Percentiles rank a stretch among this genome's conserved stretches.
Conservation (phyloP, 139 green algal species). For the Chlamydomonas sphaeroides region DNA sequence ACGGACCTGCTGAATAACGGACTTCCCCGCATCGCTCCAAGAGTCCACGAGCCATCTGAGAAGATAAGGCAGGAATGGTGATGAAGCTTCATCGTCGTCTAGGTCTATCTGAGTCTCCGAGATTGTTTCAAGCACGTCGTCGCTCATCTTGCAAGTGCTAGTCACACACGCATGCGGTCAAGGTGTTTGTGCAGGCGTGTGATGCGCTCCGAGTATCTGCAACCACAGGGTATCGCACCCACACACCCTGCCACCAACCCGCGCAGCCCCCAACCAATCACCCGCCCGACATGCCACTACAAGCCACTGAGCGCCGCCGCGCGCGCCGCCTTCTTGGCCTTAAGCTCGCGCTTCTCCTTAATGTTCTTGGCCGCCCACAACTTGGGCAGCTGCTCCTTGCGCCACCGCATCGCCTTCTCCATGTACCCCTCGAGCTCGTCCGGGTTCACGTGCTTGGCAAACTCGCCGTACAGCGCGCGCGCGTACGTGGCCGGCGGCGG, state of each 20-base stretch:
- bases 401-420: constrained; percentile 19
- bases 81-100: neutral
- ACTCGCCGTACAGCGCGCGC: constrained; percentile 32
- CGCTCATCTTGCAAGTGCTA: constrained; percentile 15
- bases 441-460: constrained; percentile 12
- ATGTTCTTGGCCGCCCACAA: constrained; percentile 16
- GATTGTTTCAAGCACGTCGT: constrained; percentile 22
- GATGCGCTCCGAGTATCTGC: too few relatives aligned
- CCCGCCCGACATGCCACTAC: too few relatives aligned
- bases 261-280: too few relatives aligned
- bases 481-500: neutral
- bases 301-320: too few relatives aligned
- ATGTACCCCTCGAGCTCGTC: constrained; percentile 33
- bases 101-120: constrained; percentile 7
- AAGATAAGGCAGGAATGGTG: neutral
- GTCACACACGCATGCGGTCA: too few relatives aligned
- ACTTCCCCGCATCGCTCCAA: constrained; percentile 14
- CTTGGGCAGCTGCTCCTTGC: constrained; percentile 19
- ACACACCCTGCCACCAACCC: too few relatives aligned
- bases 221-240: too few relatives aligned
- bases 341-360: constrained; percentile 1
- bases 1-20: constrained; percentile 25
- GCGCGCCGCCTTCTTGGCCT: constrained; percentile 7
- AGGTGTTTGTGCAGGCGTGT: too few relatives aligned
- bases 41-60: constrained; percentile 15